Percentiles rank a stretch among this genome's conserved stretches.
phyloP scores from a whole-genome alignment of 352 stramenopile species.

The Phytopythium oedochilum region DNA sequence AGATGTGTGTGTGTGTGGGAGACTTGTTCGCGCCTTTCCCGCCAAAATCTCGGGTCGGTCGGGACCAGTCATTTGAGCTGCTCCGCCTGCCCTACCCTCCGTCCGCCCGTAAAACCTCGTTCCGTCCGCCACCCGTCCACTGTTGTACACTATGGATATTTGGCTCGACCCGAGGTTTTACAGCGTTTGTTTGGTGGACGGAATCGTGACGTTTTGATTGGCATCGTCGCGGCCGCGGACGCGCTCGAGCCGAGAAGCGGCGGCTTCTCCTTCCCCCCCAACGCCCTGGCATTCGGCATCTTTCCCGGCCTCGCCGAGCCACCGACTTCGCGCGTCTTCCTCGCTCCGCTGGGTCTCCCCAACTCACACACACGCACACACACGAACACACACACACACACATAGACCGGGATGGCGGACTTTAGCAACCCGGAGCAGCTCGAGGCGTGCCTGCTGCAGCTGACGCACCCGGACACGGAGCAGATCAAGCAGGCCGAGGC shows the following conservation, averaged over 20 bases:
- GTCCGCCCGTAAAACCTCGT: background rate
- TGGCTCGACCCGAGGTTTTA: background rate
- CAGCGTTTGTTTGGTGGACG: background rate
- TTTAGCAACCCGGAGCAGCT: constrained; percentile 74
- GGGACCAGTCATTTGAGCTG: constrained; percentile 1
- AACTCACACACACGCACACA: too few relatives aligned
- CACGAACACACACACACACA: background rate
- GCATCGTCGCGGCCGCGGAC: background rate
- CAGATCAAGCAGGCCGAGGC: constrained; percentile 94
- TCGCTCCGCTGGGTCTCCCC: too few relatives aligned
- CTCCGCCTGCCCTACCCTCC: background rate
- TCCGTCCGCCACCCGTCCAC: background rate
- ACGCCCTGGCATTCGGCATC: constrained; percentile 15
- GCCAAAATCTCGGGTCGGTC: background rate
- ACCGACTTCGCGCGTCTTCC: background rate
- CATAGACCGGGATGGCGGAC: constrained; percentile 51
- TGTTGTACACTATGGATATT: background rate
- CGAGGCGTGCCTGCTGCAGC: constrained; percentile 81
- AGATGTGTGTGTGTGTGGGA: background rate
- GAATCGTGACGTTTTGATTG: constrained; percentile 3
- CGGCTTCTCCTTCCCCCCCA: background rate
- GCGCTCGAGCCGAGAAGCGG: background rate
- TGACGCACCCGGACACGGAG: constrained; percentile 93
- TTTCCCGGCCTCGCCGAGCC: constrained; percentile 8
- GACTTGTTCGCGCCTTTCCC: background rate